Evolutionary conservation across 345 rosid species (phyloP), one percentile per base, ranked within the genome.

Genomic region (Aquilaria yunnanensis): DNA sequence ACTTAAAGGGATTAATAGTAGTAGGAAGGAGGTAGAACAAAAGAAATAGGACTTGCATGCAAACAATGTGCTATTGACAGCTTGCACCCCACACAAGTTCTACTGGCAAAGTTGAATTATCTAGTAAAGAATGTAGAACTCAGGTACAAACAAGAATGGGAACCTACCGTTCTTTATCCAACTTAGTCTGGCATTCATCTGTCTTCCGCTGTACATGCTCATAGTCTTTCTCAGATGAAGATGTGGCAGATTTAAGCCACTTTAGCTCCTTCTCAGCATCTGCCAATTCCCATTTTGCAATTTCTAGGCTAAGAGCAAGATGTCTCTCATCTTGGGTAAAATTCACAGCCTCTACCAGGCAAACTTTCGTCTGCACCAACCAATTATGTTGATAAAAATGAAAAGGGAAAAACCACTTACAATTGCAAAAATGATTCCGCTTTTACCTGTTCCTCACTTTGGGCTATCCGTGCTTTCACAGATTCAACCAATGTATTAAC

Each of bases 211-310:
- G 85, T 69, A 83, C 70, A 72, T 82, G 92, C 68, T 88, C 95
- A 65, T 86, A 76, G 47, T 94, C 96, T 83, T 90, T 88, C 63
- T 90, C 95, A 30, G 92, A 83, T 34, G 83, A 83, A 74, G 85
- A 60, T 65, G 72, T 57, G 47, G 92, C 85, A 41, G 90, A 81
- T 68, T 83, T 94, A 61, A 94, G 78, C 88, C 92, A 90, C 73
- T 85, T 86, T 74, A 79, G 77, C 70, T 90, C 97, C 78, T 85
- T 88, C 78, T 90, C 99, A 2, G 87, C 86, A 73, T 94, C 95
- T 41, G 80, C 79, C 70, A 86, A 77, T 72, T 94, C 95, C 86
- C 87, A 79, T 66, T 81, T 87, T 30, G 83, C 81, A 61, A 77
- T 80, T 81, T 88, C 96, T 46, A 86, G 79, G 67, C 65, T 77